Evolutionary conservation across 352 stramenopile species (phyloP), one percentile per base, ranked within the genome.

Genomic region (Phytophthora melonis): DNA sequence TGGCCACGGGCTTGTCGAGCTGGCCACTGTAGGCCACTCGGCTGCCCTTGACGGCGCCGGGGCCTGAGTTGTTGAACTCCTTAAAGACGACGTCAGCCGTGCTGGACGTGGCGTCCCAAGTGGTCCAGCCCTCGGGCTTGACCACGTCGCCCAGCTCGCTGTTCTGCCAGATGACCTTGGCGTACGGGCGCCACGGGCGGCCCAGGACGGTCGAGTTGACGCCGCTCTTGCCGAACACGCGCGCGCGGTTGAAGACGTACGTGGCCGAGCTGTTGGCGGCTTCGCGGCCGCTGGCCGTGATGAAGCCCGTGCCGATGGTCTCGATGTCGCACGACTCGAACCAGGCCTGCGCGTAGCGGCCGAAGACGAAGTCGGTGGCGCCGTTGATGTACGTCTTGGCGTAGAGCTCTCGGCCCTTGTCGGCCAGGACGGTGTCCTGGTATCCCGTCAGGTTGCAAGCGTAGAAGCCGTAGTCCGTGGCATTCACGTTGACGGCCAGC

Each of bases 251-350:
- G 36, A 74, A 74, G 54, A 78, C 66, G 66, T 71, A 74, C 0
- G 16, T 58, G 18, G 71, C 60, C n/a, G 59, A 25, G 58, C 57
- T 74, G 21, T 55, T 39, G 9, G 43, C 66, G 30, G 36, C 50
- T n/a, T 67, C 60, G 36, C 71, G 71, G n/a, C 67, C 72, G 36
- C 60, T 76, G 32, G 72, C 72, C 55, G 72, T 67, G 23, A 76
- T 79, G 30, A 56, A 76, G 52, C 72, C 67, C n/a, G 59, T 58
- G 21, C 66, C 72, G 25, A 76, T 67, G 16, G 60, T 75, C 56
- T 76, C 63, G 13, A 79, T 76, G 49, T 76, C 62, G 18, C 72
- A 78, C 3, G 56, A 69, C 49, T 78, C 67, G 34, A 75, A 79
- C 73, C 63, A 79, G 1, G 63, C 68, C 55, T 58, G 54, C 16